A percentile compares a stretch with the other conserved stretches of the same genome.
Evolutionary conservation across 331 rosid species (phyloP).

Genomic region (Prunus yedoensis): DNA sequence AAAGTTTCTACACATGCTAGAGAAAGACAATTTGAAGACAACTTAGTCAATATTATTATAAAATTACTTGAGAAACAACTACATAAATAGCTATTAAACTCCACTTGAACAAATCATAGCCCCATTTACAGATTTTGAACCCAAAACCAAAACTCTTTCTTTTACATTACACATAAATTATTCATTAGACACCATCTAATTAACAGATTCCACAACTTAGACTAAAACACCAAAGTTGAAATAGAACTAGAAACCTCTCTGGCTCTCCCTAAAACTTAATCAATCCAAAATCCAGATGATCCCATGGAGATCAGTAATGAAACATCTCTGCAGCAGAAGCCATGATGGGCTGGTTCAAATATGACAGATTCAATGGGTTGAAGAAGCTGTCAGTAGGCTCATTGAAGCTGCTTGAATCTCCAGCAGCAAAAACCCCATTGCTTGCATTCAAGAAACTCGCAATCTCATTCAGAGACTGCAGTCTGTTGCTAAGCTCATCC

Average conservation of each 20-base stretch:
- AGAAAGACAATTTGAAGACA: conserved; percentile 10
- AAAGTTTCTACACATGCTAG: not conserved
- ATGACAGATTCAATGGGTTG: conserved; percentile 45
- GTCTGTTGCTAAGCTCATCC: conserved; percentile 55
- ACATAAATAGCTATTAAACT: conserved; percentile 11
- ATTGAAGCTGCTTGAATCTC: conserved; percentile 23
- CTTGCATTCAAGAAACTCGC: conserved; percentile 34
- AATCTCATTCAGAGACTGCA: conserved; percentile 72
- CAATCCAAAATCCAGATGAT: not conserved
- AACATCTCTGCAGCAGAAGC: conserved; percentile 63
- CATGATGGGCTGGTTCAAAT: conserved; percentile 63
- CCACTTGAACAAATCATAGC: not conserved
- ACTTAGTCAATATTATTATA: conserved; percentile 21
- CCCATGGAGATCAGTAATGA: conserved; percentile 37
- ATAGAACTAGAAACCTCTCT: conserved; percentile 4
- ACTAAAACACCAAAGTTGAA: not conserved
- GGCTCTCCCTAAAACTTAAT: not conserved
- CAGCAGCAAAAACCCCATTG: conserved; percentile 32
- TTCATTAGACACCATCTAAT: conserved; percentile 34
- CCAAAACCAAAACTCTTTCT: conserved; percentile 26
- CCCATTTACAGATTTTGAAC: conserved; percentile 37
- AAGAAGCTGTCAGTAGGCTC: conserved; percentile 49
- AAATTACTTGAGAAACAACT: conserved; percentile 13
- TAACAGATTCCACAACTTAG: not conserved
- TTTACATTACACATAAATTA: conserved; percentile 27